phyloP scores from a whole-genome alignment of 768 basidiomycete genomes.

The Lentinula guzmanii region DNA sequence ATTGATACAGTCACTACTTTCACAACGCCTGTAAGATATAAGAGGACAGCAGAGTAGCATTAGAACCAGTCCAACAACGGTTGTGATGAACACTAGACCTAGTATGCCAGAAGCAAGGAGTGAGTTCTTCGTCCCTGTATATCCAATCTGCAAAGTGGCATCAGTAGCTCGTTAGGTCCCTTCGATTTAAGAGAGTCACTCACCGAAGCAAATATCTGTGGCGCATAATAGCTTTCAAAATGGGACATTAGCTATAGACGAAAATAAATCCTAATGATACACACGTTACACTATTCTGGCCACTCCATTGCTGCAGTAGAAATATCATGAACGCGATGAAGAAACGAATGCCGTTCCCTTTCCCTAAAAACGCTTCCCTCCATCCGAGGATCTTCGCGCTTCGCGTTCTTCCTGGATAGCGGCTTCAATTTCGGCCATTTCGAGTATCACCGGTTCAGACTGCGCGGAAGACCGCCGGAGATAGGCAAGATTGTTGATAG shows the following conservation, averaged over 20 bases:
- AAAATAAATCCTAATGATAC: not conserved
- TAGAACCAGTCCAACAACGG: constrained; percentile 19
- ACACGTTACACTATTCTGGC: constrained; percentile 49
- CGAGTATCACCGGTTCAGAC: constrained; percentile 28
- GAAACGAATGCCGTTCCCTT: constrained; percentile 56
- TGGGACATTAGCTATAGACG: not conserved
- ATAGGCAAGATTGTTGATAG: constrained; percentile 36
- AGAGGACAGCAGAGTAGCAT: constrained; percentile 29
- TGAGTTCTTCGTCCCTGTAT: constrained; percentile 48
- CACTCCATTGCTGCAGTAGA: constrained; percentile 55
- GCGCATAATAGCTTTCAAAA: constrained; percentile 55
- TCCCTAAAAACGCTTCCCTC: constrained; percentile 47
- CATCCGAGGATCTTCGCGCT: constrained; percentile 44
- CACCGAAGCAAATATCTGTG: constrained; percentile 66
- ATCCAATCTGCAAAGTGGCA: constrained; percentile 48
- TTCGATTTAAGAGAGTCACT: constrained; percentile 12
- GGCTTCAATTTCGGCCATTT: constrained; percentile 56
- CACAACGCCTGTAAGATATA: constrained; percentile 34
- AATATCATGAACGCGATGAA: constrained; percentile 55
- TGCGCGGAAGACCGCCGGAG: constrained; percentile 27
- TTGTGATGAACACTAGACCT: not conserved
- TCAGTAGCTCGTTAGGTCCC: not conserved
- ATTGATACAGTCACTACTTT: constrained; percentile 62
- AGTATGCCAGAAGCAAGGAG: constrained; percentile 76
- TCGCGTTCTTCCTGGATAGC: constrained; percentile 51